phyloP scores from a whole-genome alignment of 2,329 filamentous ascomycete species.

The Thermothelomyces thermophilus region DNA sequence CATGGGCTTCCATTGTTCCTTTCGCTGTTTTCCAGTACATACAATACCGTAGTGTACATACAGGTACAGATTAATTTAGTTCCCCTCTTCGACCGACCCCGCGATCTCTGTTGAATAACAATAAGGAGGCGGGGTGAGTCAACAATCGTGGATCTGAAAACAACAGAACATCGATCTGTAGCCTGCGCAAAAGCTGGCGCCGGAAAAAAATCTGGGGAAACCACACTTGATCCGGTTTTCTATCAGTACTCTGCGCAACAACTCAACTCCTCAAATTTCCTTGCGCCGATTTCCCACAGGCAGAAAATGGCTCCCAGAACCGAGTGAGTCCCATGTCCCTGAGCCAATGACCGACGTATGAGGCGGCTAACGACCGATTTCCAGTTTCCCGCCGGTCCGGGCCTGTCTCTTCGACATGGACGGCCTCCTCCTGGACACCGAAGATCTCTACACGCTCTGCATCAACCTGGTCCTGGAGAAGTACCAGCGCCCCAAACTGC shows the following conservation, averaged over 20 bases:
- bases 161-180: no score
- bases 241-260: no score
- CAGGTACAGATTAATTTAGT: no score
- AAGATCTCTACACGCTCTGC: slow-evolving; percentile 79
- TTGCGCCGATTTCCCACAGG: no score
- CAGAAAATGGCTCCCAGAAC: slow-evolving; percentile 28
- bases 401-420: slow-evolving; percentile 99
- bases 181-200: not conserved
- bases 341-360: not conserved
- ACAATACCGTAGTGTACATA: no score
- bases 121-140: not conserved
- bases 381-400: slow-evolving; percentile 69
- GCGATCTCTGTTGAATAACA: no score
- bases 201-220: no score
- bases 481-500: slow-evolving; percentile 67
- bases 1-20: not conserved
- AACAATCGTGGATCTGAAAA: not conserved
- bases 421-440: slow-evolving; percentile 86
- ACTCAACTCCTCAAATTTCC: no score
- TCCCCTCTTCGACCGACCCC: no score
- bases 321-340: slow-evolving; percentile 25
- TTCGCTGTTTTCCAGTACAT: not conserved
- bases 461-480: slow-evolving; percentile 75
- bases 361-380: not conserved
- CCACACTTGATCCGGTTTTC: no score